These are phyloP conservation scores for Ilyonectria sp. DNA, from an alignment of 2,329 filamentous ascomycete species.

Conservation along the genomic window DNA sequence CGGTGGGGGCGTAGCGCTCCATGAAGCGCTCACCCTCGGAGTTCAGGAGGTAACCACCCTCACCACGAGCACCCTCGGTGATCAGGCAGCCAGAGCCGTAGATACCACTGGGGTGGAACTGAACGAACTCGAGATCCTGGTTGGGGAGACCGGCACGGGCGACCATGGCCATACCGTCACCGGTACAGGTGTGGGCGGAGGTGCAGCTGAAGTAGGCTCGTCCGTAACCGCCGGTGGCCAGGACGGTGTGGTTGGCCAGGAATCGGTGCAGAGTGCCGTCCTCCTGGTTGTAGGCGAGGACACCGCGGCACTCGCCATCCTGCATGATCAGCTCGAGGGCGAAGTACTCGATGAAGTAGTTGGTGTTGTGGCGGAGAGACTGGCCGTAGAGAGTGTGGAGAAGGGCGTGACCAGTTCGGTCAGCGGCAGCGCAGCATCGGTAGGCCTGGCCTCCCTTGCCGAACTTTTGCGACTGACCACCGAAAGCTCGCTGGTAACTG, in stretches of 20 bases:
- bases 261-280: constrained; percentile 98
- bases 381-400: constrained; percentile 99
- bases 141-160: constrained; percentile 97
- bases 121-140: constrained; percentile 99
- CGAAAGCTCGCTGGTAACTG: constrained; percentile 97
- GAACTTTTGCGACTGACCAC: constrained; percentile 94
- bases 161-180: constrained; percentile 99
- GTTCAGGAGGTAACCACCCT: constrained; percentile 98
- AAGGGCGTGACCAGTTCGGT: constrained; percentile 96
- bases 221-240: constrained; percentile 97
- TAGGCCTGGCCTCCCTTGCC: constrained; percentile 99
- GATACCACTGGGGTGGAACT: constrained; percentile 99
- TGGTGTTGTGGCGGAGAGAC: constrained; percentile 96
- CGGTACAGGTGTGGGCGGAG: constrained; percentile 97
- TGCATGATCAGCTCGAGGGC: constrained; percentile 98
- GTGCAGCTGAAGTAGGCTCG: constrained; percentile 99
- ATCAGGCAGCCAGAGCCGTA: constrained; percentile 98
- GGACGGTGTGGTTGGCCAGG: constrained; percentile 94
- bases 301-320: constrained; percentile 95
- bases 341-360: constrained; percentile 99
- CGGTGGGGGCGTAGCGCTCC: constrained; percentile 97
- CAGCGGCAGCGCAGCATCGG: constrained; percentile 95
- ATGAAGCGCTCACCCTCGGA: constrained; percentile 99
- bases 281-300: constrained; percentile 98
- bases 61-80: constrained; percentile 96